Base-by-base conservation (phyloP, 768 basidiomycete genomes). In the Lactifluus pinguis region DNA sequence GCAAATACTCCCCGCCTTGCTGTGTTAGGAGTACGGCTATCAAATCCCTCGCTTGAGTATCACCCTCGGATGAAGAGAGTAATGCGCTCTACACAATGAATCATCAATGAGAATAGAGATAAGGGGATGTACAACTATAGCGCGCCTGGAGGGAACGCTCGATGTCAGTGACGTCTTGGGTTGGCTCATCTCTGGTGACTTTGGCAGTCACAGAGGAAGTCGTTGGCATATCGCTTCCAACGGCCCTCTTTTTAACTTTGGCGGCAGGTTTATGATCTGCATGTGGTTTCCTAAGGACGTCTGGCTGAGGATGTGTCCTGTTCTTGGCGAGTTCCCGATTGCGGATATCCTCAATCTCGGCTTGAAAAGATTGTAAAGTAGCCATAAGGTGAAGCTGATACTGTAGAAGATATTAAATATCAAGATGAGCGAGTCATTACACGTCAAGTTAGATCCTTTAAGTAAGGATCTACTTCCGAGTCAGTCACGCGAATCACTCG, bases 321-420 rank as follows among this genome's bases (percentile, higher is more conserved):
- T 89, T 84, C 71, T 80, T 88, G 34, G 78, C 74, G 49, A 82
- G 73, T 72, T 89, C 87, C 53, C 84, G 81, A 66, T 80, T 76
- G 60, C 83, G 82, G 67, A 90, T 86, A 65, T 87, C 82, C 63
- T 90, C 84, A 62, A 91, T 92, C 73, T 89, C 87, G 67, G 73
- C 79, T 72, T 92, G 89, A 67, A 86, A 85, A 15, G 78, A 79
- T 42, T 81, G 79, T 66, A 85, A 72, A 57, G 75, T 81, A 21
- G 63, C 49, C 65, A 66, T 66, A n/a, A 1, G 13, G 13, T 30
- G 61, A 47, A 5, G 13, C 11, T n/a, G 61, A 53, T 21, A 25
- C 25, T 58, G 53, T 11, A 17, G 15, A 42, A 34, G 19, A 45
- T 25, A 47, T 49, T 61, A 56, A 61, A 57, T 44, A 21, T 15